Percentiles rank a stretch among this genome's conserved stretches.
Conservation (phyloP, 495 filamentous ascomycete genomes). For the Neurospora terricola region DNA sequence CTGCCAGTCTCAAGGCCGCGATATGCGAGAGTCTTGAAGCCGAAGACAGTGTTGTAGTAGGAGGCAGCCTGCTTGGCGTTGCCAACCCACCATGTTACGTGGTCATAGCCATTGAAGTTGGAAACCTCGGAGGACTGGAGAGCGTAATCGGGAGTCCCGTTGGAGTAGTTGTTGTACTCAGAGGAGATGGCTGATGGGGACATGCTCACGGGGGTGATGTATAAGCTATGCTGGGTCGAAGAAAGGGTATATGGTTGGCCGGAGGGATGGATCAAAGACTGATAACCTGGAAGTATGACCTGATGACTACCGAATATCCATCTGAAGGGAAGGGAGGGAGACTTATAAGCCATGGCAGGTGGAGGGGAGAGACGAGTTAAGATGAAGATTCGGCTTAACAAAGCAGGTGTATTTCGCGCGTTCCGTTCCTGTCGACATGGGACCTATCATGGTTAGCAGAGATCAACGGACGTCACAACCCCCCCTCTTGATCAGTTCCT, state of each 20-base stretch:
- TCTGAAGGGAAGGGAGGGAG: not conserved
- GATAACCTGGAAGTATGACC: not conserved
- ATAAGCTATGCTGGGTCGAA: not conserved
- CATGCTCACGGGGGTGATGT: constrained; percentile 39
- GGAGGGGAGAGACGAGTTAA: not conserved
- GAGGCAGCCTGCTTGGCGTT: constrained; percentile 89
- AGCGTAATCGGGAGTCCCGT: constrained; percentile 32
- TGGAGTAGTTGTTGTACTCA: constrained; percentile 32
- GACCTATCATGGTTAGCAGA: not conserved
- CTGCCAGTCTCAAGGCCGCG: constrained; percentile 78
- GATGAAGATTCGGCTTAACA: constrained; percentile 14
- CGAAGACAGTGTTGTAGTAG: constrained; percentile 77
- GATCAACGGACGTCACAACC: constrained; percentile 1
- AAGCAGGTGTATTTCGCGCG: constrained; percentile 3
- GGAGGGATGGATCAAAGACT: not conserved
- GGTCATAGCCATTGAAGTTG: constrained; percentile 75
- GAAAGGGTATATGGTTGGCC: not conserved
- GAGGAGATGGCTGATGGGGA: constrained; percentile 61
- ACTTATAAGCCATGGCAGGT: constrained; percentile 6
- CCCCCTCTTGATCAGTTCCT: not conserved
- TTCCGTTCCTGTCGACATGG: constrained; percentile 1
- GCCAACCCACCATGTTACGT: constrained; percentile 87
- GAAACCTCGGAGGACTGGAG: constrained; percentile 29
- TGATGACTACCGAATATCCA: not conserved
- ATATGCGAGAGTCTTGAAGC: constrained; percentile 73